A percentile compares a stretch with the other conserved stretches of the same genome.
These are phyloP conservation scores for Coniferiporia sulphurascens DNA, from an alignment of 1,284 basidiomycete species.

Conservation along the genomic window DNA sequence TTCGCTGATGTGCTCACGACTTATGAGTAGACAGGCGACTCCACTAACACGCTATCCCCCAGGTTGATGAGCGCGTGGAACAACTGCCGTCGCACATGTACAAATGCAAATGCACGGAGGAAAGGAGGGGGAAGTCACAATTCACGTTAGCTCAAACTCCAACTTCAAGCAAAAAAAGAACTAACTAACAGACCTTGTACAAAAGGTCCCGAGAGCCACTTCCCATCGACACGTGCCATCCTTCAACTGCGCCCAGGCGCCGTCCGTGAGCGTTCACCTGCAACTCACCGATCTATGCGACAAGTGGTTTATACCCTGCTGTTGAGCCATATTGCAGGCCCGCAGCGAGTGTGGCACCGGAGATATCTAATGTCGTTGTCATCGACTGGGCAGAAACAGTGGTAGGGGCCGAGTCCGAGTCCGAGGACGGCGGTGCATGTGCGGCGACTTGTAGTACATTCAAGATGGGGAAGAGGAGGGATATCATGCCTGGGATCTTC, in stretches of 20 bases:
- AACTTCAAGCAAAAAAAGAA: too few species aligned
- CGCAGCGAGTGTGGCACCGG: slow-evolving; percentile 51
- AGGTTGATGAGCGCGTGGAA: slow-evolving; percentile 47
- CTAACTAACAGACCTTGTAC: too few species aligned
- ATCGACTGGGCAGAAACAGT: too few species aligned
- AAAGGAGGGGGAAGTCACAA: too few species aligned
- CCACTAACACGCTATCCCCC: slow-evolving; percentile 51
- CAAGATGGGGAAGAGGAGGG: slow-evolving; percentile 89
- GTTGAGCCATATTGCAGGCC: slow-evolving; percentile 80
- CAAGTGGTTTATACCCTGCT: slow-evolving; percentile 58
- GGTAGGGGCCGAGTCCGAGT: too few species aligned
- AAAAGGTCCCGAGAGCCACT: slow-evolving; percentile 86
- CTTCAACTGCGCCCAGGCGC: slow-evolving; percentile 38
- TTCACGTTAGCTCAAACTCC: too few species aligned
- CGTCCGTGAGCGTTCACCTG: slow-evolving; percentile 65
- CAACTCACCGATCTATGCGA: slow-evolving; percentile 62
- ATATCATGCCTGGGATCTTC: slow-evolving; percentile 73
- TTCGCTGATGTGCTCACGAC: slow-evolving; percentile 26
- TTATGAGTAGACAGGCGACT: slow-evolving; percentile 82
- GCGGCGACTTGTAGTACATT: slow-evolving; percentile 61
- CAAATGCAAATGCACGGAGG: too few species aligned
- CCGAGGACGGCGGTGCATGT: too few species aligned
- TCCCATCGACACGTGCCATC: slow-evolving; percentile 77
- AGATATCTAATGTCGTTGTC: slow-evolving; percentile 47
- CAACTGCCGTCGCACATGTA: slow-evolving; percentile 30